Evolutionary conservation across 495 filamentous ascomycete genomes (phyloP), one percentile per base, ranked within the genome.

Genomic region (Chaetomium cochliodes): DNA sequence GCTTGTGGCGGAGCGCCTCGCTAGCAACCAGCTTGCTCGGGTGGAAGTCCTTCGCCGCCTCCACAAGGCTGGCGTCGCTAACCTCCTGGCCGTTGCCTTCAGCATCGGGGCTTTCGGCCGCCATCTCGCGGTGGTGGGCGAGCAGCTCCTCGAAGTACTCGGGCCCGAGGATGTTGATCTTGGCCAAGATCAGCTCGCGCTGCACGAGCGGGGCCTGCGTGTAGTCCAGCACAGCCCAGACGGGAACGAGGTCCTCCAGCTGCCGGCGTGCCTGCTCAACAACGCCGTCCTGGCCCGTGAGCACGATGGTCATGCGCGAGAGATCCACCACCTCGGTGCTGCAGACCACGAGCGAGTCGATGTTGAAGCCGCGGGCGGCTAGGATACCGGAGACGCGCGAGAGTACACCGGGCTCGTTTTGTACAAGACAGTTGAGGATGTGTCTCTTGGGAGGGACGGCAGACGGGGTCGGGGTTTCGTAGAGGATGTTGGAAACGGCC

Each of bases 141-240:
- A 96, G 85, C 62, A 98, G 82, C 77, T 98, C 93, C 77, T 97
- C 93, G 71, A 96, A 98, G 80, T 94, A 96, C 81, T 98, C 94
- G 18, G 94, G 94, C 0, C 94, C 94, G 23, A 98, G 81, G 57
- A 94, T 96, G 68, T 92, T 93, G 76, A 98, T 84, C 82, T 98
- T 98, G 52, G 94, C 93, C n/a, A 98, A 86, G 23, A 98, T 83
- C 47, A 98, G 80, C 78, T 98, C 94, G 59, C 94, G 88, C 81
- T 98, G 94, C 25, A 98, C 93, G n/a, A 98, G 83, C 28, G 94
- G 91, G 1, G 94, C 87, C 42, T 86, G 82, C 37, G 93, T 97
- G 79, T 98, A 98, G 77, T 98, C 94, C 64, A 98, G 80, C 18
- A 98, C 94, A 37, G 94, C 94, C 94, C 94, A 98, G 58, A 98